Percentiles rank a stretch among this genome's conserved stretches.
These are phyloP conservation scores for Trichodelitschia bisporula DNA, from an alignment of 495 filamentous ascomycete genomes.

Conservation along the genomic window DNA sequence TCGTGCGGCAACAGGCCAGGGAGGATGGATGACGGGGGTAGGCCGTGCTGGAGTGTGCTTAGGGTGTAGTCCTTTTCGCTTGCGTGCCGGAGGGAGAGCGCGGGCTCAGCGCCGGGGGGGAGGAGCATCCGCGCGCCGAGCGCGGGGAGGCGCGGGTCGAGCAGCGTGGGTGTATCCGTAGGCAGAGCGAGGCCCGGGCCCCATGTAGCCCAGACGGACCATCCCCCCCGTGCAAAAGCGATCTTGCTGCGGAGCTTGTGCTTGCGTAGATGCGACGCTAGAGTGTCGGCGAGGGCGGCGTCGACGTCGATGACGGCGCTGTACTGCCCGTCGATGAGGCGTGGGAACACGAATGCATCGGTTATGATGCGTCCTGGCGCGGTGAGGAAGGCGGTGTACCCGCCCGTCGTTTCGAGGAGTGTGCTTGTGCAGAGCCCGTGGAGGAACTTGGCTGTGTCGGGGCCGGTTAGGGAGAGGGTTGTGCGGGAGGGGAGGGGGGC, in stretches of 20 bases:
- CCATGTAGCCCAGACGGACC: conserved; percentile 45
- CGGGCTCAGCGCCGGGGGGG: conserved; percentile 11
- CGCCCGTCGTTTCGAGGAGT: neutral
- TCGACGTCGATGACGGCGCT: conserved; percentile 50
- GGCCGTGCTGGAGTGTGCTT: conserved; percentile 48
- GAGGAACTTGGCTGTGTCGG: conserved; percentile 1
- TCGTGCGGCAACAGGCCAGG: no score
- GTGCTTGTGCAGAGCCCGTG: neutral
- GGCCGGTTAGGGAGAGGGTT: conserved; percentile 1
- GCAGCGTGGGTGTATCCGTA: neutral
- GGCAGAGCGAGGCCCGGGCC: neutral
- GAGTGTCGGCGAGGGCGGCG: conserved; percentile 27
- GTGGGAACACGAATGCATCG: conserved; percentile 1
- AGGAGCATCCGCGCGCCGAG: conserved; percentile 38
- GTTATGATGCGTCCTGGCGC: neutral
- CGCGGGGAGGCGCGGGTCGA: conserved; percentile 29
- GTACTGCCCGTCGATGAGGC: neutral
- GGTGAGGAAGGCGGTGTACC: conserved; percentile 1
- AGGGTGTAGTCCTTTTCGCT: conserved; percentile 4
- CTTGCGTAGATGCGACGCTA: conserved; percentile 49
- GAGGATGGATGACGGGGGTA: conserved; percentile 42
- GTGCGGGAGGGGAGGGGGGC: neutral
- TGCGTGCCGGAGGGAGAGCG: neutral
- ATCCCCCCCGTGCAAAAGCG: conserved; percentile 32
- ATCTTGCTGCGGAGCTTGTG: conserved; percentile 71